These are phyloP conservation scores for Trichomonascaceae sp. DNA, from an alignment of 1,139 yeast species.

Conservation along the genomic window DNA sequence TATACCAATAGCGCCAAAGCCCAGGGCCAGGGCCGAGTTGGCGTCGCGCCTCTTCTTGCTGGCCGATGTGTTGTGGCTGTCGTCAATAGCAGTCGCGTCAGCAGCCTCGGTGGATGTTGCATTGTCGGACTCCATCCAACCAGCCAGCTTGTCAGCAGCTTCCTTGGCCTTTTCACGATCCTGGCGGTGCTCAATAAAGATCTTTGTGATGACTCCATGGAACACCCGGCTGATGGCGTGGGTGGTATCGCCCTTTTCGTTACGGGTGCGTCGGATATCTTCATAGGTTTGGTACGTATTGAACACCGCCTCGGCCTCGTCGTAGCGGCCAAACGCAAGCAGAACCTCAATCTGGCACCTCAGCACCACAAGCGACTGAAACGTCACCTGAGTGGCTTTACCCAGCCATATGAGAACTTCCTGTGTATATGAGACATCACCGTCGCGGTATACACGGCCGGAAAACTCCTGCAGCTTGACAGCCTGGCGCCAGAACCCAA, in stretches of 20 bases:
- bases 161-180: constrained; percentile 13
- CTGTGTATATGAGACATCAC: constrained; percentile 10
- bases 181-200: constrained; percentile 5
- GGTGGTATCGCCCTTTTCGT: constrained; percentile 18
- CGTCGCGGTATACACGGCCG: constrained; percentile 12
- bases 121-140: constrained; percentile 12
- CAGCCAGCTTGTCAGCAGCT: constrained; percentile 15
- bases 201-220: constrained; percentile 13
- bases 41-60: neutral
- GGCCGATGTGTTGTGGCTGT: too few species aligned
- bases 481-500: constrained; percentile 20
- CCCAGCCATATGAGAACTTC: constrained; percentile 19
- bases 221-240: constrained; percentile 19
- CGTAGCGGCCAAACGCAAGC: constrained; percentile 18
- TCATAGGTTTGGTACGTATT: constrained; percentile 31
- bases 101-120: constrained; percentile 1
- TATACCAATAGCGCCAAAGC: constrained; percentile 16
- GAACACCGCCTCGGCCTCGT: constrained; percentile 31
- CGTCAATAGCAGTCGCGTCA: neutral
- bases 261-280: constrained; percentile 24
- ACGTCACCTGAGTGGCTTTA: constrained; percentile 32
- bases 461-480: constrained; percentile 11
- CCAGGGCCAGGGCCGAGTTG: constrained; percentile 8
- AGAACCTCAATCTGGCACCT: constrained; percentile 26
- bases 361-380: constrained; percentile 35